phyloP scores from a whole-genome alignment of 352 stramenopile species.

The Peronospora farinosa region DNA sequence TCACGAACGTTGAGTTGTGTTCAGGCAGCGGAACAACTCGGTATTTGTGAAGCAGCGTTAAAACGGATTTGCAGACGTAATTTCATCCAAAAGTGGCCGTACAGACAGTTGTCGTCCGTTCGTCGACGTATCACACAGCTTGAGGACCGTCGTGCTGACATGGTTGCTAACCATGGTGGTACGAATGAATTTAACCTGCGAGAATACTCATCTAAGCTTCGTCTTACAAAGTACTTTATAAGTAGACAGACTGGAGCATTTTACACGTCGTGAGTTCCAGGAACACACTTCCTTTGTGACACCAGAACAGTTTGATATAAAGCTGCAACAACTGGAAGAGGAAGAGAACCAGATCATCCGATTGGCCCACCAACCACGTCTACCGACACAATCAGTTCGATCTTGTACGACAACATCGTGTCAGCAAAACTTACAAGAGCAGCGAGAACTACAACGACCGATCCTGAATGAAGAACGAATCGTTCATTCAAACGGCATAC shows the following conservation, averaged over 20 bases:
- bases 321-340: constrained; percentile 23
- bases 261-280: background rate
- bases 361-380: constrained; percentile 13
- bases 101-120: constrained; percentile 58
- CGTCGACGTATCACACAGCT: constrained; percentile 42
- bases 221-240: background rate
- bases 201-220: too few species aligned
- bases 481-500: constrained; percentile 4
- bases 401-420: background rate
- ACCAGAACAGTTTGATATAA: constrained; percentile 9
- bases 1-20: constrained; percentile 13
- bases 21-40: constrained; percentile 52
- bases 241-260: constrained; percentile 1
- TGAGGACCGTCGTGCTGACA: constrained; percentile 3
- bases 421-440: background rate
- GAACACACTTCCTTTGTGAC: background rate
- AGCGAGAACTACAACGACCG: background rate
- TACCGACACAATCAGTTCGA: background rate
- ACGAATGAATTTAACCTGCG: constrained; percentile 2
- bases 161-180: constrained; percentile 8
- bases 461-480: constrained; percentile 5
- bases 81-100: constrained; percentile 67
- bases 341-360: constrained; percentile 29
- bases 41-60: constrained; percentile 71
- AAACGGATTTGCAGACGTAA: constrained; percentile 78